Percentiles rank a stretch among this genome's conserved stretches.
These are phyloP conservation scores for Rosa hybrid DNA, from an alignment of 331 rosid genomes.

Conservation along the genomic window DNA sequence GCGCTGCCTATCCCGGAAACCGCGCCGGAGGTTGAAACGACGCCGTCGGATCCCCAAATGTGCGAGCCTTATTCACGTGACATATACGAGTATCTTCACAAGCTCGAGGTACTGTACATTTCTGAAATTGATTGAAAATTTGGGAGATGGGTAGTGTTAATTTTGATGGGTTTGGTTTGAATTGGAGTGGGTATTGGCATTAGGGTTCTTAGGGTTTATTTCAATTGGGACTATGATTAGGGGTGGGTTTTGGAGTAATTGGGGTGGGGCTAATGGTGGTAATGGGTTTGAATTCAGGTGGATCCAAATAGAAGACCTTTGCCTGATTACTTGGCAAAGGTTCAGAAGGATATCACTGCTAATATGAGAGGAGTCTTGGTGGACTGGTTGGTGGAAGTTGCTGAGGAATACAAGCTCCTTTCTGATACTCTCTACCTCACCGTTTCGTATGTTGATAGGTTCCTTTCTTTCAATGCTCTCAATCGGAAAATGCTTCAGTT, in stretches of 20 bases:
- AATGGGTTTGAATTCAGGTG: conserved; percentile 38
- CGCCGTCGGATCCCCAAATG: conserved; percentile 44
- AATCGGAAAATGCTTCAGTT: conserved; percentile 60
- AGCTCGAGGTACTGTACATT: conserved; percentile 37
- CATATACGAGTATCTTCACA: conserved; percentile 46
- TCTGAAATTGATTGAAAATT: background rate
- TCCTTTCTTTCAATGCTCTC: conserved; percentile 51
- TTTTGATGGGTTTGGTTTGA: background rate
- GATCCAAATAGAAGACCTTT: conserved; percentile 67
- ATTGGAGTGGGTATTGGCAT: background rate
- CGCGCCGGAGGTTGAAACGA: conserved; percentile 1
- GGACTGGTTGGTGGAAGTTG: conserved; percentile 92
- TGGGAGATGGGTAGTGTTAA: too few species aligned
- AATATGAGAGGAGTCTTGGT: conserved; percentile 79
- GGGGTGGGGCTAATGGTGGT: background rate
- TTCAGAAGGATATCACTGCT: conserved; percentile 72
- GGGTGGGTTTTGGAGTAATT: background rate
- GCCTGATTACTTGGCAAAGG: conserved; percentile 55
- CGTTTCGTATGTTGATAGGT: conserved; percentile 65
- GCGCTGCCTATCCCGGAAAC: conserved; percentile 2
- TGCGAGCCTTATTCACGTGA: conserved; percentile 46
- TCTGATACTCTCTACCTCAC: conserved; percentile 76
- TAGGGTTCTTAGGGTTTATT: background rate
- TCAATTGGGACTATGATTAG: background rate
- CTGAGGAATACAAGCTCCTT: conserved; percentile 76